Percentiles rank a stretch among this genome's conserved stretches.
phyloP scores from a whole-genome alignment of 768 basidiomycete species.

The Leucocoprinus leucothites region DNA sequence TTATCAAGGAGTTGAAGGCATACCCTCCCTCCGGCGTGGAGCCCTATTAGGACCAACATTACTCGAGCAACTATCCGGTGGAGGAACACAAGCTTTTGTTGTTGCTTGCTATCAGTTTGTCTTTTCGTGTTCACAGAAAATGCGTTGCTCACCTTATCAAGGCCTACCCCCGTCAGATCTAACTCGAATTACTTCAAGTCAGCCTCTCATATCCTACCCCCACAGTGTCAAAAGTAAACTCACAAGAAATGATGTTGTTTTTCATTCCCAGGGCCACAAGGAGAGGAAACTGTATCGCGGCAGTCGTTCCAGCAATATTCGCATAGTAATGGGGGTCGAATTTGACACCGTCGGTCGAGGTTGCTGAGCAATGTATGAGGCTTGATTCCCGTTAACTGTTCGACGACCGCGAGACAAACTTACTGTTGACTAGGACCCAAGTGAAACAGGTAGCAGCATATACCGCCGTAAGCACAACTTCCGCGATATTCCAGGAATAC shows the following conservation, averaged over 20 bases:
- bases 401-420: too few species aligned
- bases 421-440: constrained; percentile 39
- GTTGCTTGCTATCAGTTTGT: background rate
- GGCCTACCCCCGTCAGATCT: constrained; percentile 54
- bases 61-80: constrained; percentile 51
- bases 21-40: constrained; percentile 46
- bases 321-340: constrained; percentile 36
- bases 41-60: constrained; percentile 42
- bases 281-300: constrained; percentile 48
- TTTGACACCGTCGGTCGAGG: constrained; percentile 26
- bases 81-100: constrained; percentile 34
- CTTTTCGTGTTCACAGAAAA: background rate
- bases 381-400: background rate
- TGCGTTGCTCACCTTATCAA: constrained; percentile 29
- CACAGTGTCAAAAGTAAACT: constrained; percentile 13
- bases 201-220: background rate
- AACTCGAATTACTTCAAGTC: too few species aligned
- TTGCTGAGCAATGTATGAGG: constrained; percentile 21
- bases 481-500: constrained; percentile 37
- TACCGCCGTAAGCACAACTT: constrained; percentile 31
- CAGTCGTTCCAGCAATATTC: constrained; percentile 42
- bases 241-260: constrained; percentile 49
- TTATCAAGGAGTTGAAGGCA: constrained; percentile 10
- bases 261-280: constrained; percentile 57
- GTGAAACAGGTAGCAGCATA: constrained; percentile 36